phyloP scores from a whole-genome alignment of 1,284 basidiomycete genomes.

The Wallemia mellicola region DNA sequence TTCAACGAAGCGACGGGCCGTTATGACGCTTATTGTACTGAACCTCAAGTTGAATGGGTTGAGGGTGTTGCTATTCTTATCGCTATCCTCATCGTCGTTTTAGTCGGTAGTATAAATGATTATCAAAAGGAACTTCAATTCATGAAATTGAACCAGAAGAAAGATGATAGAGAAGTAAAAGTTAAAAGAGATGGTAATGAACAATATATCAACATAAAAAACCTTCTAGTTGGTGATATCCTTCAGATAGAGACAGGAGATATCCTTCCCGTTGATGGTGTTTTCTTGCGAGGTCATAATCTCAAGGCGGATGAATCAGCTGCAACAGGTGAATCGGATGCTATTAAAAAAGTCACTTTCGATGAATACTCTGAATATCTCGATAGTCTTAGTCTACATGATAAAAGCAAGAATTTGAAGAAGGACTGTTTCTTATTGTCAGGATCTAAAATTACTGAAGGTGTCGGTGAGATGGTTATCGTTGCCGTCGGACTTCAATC shows the following conservation, averaged over 20 bases:
- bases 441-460: slow-evolving; percentile 83
- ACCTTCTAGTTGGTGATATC: slow-evolving; percentile 80
- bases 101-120: slow-evolving; percentile 24
- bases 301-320: slow-evolving; percentile 89
- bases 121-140: slow-evolving; percentile 97
- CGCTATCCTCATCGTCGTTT: slow-evolving; percentile 45
- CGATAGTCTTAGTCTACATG: slow-evolving; percentile 10
- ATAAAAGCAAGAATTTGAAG: slow-evolving; percentile 22
- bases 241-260: slow-evolving; percentile 81
- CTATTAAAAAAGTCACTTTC: slow-evolving; percentile 63
- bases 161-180: slow-evolving; percentile 79
- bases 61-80: slow-evolving; percentile 91
- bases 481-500: slow-evolving; percentile 70
- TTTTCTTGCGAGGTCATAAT: slow-evolving; percentile 74
- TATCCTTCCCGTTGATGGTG: slow-evolving; percentile 76
- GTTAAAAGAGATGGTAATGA: slow-evolving; percentile 61
- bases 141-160: slow-evolving; percentile 67
- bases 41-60: slow-evolving; percentile 49
- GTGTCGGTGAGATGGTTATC: slow-evolving; percentile 72
- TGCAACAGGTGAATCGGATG: slow-evolving; percentile 84
- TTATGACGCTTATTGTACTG: slow-evolving; percentile 17
- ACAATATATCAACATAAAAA: slow-evolving; percentile 49
- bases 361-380: slow-evolving; percentile 33
- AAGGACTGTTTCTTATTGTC: slow-evolving; percentile 78
- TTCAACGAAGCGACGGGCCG: slow-evolving; percentile 13